Evolutionary conservation across 2,329 filamentous ascomycete genomes (phyloP).

Genomic region (Apiospora rasikravindrae): DNA sequence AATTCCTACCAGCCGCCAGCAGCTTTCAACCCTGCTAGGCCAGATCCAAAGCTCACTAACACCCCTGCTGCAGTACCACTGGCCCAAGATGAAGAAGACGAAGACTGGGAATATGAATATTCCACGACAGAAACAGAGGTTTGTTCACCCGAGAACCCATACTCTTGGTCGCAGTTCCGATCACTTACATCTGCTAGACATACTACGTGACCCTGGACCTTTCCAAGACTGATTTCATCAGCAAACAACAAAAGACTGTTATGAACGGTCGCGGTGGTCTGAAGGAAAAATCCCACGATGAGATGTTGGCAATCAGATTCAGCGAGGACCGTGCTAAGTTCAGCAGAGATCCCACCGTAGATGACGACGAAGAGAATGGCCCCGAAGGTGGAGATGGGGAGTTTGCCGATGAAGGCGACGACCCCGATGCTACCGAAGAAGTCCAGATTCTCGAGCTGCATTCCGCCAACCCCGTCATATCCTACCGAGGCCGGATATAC

Average conservation of each 20-base stretch:
- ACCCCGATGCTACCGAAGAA: slow-evolving; percentile 41
- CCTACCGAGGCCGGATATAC: slow-evolving; percentile 79
- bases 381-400: slow-evolving; percentile 33
- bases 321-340: slow-evolving; percentile 6
- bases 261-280: slow-evolving; percentile 52
- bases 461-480: slow-evolving; percentile 75
- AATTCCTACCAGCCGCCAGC: slow-evolving; percentile 12
- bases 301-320: slow-evolving; percentile 26
- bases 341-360: neutral
- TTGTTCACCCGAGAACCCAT: slow-evolving; percentile 1
- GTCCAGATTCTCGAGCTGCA: slow-evolving; percentile 88
- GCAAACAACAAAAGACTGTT: slow-evolving; percentile 46
- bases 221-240: slow-evolving; percentile 63
- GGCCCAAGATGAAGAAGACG: slow-evolving; percentile 41
- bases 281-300: slow-evolving; percentile 43
- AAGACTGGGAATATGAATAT: slow-evolving; percentile 72
- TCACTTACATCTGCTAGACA: slow-evolving; percentile 48
- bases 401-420: slow-evolving; percentile 36
- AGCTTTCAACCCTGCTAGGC: slow-evolving; percentile 2
- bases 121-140: slow-evolving; percentile 68
- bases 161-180: neutral
- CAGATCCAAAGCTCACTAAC: neutral
- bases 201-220: slow-evolving; percentile 69
- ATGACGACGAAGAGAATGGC: slow-evolving; percentile 22
- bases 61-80: slow-evolving; percentile 16